Conservation (phyloP, 2,329 filamentous ascomycete species). For the Emergomyces pasteurianus region DNA sequence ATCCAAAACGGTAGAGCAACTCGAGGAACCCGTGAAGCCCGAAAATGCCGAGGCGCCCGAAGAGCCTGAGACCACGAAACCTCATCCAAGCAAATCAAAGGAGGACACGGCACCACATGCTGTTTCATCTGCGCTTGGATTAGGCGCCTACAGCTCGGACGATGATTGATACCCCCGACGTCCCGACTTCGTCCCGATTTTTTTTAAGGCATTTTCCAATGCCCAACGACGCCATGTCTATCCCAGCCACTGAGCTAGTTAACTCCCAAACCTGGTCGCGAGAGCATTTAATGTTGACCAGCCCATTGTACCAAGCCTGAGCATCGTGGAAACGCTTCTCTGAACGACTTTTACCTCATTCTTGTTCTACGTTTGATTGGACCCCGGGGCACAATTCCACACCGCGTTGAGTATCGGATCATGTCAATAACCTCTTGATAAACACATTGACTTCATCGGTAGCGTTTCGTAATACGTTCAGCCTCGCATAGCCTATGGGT, state of each 20-base stretch:
- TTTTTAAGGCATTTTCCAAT: neutral
- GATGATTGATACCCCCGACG: slow-evolving; percentile 20
- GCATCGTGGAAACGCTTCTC: neutral
- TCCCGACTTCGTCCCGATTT: neutral
- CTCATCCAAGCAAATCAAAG: slow-evolving; percentile 5
- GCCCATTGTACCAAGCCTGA: neutral
- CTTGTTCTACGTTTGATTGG: neutral
- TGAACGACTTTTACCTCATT: neutral
- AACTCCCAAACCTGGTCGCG: neutral
- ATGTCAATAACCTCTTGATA: neutral
- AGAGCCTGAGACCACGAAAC: neutral
- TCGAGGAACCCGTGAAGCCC: neutral
- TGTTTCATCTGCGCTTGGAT: slow-evolving; percentile 19
- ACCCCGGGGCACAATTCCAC: neutral
- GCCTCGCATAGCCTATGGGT: neutral
- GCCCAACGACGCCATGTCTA: neutral
- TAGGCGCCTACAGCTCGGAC: slow-evolving; percentile 30
- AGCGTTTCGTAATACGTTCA: neutral
- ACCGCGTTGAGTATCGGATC: neutral
- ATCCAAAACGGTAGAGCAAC: neutral
- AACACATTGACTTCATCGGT: neutral
- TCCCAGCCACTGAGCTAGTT: neutral
- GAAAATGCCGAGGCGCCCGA: neutral
- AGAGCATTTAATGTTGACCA: neutral
- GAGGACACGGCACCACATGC: slow-evolving; percentile 9